Percentiles rank a stretch among this genome's conserved stretches.
Evolutionary conservation across 2,329 filamentous ascomycete genomes (phyloP).

Genomic region (Thielaviopsis populi): DNA sequence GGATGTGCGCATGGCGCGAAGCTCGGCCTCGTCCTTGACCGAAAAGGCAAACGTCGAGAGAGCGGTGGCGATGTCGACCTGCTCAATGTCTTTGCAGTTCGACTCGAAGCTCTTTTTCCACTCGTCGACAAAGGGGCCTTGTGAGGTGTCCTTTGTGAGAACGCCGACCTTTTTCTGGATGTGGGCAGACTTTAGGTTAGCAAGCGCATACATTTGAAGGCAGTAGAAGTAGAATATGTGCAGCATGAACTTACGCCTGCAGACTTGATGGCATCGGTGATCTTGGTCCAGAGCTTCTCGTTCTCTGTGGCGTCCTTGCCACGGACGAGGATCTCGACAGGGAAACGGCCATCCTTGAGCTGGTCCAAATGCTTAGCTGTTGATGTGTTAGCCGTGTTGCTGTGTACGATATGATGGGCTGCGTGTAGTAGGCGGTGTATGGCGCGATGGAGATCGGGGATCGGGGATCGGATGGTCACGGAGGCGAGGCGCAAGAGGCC

Average conservation of each 20-base stretch:
- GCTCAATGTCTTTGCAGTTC: slow-evolving; percentile 70
- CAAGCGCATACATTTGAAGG: background rate
- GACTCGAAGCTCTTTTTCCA: slow-evolving; percentile 77
- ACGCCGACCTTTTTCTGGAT: slow-evolving; percentile 74
- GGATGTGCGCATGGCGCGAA: slow-evolving; percentile 85
- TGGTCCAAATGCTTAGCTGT: slow-evolving; percentile 83
- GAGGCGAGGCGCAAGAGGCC: background rate
- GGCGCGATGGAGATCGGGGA: background rate
- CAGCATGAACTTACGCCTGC: slow-evolving; percentile 51
- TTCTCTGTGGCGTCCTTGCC: slow-evolving; percentile 88
- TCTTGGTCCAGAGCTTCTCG: slow-evolving; percentile 73
- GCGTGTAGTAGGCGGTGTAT: background rate
- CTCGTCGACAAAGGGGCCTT: slow-evolving; percentile 84
- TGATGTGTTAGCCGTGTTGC: slow-evolving; percentile 5
- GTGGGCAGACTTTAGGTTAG: slow-evolving; percentile 12
- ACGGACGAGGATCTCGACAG: slow-evolving; percentile 79
- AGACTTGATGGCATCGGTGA: slow-evolving; percentile 72
- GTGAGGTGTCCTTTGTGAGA: slow-evolving; percentile 67
- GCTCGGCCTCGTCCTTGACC: slow-evolving; percentile 86
- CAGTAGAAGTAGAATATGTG: background rate
- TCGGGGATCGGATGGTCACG: background rate
- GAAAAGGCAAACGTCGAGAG: slow-evolving; percentile 74
- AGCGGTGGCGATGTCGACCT: slow-evolving; percentile 71
- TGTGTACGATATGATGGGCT: background rate
- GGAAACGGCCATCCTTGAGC: slow-evolving; percentile 80